Evolutionary conservation across 2,329 filamentous ascomycete genomes (phyloP), one percentile per base, ranked within the genome.

Genomic region (Aspergillus carbonarius): DNA sequence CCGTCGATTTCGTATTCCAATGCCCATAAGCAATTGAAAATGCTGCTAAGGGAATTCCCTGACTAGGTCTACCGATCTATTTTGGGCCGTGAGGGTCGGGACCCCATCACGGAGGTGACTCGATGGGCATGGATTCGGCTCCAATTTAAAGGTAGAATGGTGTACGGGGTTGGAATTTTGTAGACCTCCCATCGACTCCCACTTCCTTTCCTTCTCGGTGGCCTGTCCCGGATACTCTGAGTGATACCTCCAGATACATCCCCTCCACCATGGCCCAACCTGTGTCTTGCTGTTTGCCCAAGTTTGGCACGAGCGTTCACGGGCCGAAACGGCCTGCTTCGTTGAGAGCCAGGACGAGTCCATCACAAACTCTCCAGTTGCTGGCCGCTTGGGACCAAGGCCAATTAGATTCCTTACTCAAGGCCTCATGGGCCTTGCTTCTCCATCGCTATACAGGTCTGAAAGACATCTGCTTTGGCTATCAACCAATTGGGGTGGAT

Each of bases 401-500:
- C 2, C 58, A 67, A 40, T 55, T 73, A 42, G 63, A 65, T 27
- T 58, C 66, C 7, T 50, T 72, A 25, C 57, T 82, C 51, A 73
- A 76, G 30, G 74, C 78, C 10, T 76, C 78, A 8, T 82, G 79
- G 80, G 78, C 74, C 1, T 60, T 82, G 40, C 68, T 81, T 2
- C 65, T 82, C 6, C 71, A 76, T 39, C 75, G 73, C 47, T 81
- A 81, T 61, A 77, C 78, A n/a, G 76, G 73, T 1, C 75, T 75
- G 15, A 74, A 80, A 50, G 78, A 82, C 62, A 76, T 82, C 7
- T 72, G 78, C 23, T 83, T 82, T 67, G 81, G 78, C 23, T 76
- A 74, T 54, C 69, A 76, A 59, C 66, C 73, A 55, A 62, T 70
- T 48, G 68, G 67, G 25, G 64, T 58, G 51, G 65, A 66, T 49